Conservation (phyloP, 345 rosid genomes). For the Trapa incisa region DNA sequence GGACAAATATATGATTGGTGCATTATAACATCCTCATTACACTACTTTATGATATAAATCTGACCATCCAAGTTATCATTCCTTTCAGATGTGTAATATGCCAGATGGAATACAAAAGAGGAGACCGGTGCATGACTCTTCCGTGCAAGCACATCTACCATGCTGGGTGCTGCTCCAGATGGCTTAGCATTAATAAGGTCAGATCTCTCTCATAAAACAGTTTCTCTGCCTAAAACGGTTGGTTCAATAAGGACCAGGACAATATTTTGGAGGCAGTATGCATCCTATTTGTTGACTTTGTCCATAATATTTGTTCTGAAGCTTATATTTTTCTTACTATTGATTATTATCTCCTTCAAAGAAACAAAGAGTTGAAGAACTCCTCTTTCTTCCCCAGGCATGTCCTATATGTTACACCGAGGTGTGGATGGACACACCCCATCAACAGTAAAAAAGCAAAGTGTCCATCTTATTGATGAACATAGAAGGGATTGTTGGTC, state of each 20-base stretch:
- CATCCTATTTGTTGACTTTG: too few relatives aligned
- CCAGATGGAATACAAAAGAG: conserved; percentile 58
- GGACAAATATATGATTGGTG: too few relatives aligned
- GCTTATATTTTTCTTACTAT: not conserved
- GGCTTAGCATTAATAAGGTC: conserved; percentile 98
- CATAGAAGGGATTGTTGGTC: conserved; percentile 11
- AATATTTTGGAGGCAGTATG: not conserved
- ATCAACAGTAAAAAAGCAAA: conserved; percentile 22
- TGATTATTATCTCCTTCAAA: not conserved
- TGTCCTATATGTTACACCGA: conserved; percentile 89
- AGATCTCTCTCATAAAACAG: not conserved
- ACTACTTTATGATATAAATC: too few relatives aligned
- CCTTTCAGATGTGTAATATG: conserved; percentile 81
- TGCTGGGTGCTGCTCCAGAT: conserved; percentile 61
- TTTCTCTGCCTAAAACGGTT: too few relatives aligned
- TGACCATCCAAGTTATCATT: not conserved
- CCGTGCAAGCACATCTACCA: conserved; percentile 92
- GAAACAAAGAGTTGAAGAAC: not conserved
- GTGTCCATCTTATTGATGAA: conserved; percentile 4
- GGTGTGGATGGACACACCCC: conserved; percentile 46
- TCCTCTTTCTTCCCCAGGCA: conserved; percentile 35
- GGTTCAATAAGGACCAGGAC: not conserved
- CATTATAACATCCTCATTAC: too few relatives aligned
- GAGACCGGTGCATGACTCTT: conserved; percentile 40
- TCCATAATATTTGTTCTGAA: too few relatives aligned